These are phyloP conservation scores for Penicillium sclerotigenum DNA, from an alignment of 2,329 filamentous ascomycete genomes.

Conservation along the genomic window DNA sequence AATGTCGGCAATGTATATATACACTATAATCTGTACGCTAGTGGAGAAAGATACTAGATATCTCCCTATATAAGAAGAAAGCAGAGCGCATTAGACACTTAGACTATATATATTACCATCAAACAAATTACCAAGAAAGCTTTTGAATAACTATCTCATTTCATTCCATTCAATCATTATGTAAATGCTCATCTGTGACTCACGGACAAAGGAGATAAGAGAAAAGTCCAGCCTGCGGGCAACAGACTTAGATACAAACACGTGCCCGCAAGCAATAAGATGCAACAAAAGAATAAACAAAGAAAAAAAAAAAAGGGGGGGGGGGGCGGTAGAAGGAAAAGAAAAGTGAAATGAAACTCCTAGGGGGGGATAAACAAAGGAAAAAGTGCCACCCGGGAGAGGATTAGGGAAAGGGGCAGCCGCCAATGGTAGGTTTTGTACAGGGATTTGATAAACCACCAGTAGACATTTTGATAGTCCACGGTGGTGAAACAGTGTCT, in stretches of 20 bases:
- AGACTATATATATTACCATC: neutral
- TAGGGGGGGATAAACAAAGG: neutral
- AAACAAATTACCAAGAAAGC: neutral
- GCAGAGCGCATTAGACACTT: neutral
- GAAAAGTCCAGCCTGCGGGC: neutral
- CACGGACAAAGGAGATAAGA: constrained; percentile 7
- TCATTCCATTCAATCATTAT: constrained; percentile 11
- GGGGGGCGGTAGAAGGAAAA: too few species aligned
- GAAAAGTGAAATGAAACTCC: neutral
- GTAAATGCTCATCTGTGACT: constrained; percentile 2
- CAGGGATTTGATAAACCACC: constrained; percentile 1
- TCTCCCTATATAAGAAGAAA: neutral
- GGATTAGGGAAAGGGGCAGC: constrained; percentile 4
- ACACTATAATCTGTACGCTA: neutral
- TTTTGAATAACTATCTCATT: constrained; percentile 2
- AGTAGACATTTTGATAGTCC: neutral
- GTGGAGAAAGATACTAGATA: too few species aligned
- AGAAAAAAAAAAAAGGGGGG: neutral
- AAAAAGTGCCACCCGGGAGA: neutral
- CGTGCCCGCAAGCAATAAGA: neutral
- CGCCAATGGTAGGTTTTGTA: constrained; percentile 8
- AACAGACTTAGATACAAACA: constrained; percentile 1
- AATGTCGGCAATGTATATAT: too few species aligned
- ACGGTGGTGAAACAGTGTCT: neutral
- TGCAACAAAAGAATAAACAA: neutral